Percentiles rank a stretch among this genome's conserved stretches.
These are phyloP conservation scores for Colletotrichum sp. DNA, from an alignment of 2,329 filamentous ascomycete species.

Conservation along the genomic window DNA sequence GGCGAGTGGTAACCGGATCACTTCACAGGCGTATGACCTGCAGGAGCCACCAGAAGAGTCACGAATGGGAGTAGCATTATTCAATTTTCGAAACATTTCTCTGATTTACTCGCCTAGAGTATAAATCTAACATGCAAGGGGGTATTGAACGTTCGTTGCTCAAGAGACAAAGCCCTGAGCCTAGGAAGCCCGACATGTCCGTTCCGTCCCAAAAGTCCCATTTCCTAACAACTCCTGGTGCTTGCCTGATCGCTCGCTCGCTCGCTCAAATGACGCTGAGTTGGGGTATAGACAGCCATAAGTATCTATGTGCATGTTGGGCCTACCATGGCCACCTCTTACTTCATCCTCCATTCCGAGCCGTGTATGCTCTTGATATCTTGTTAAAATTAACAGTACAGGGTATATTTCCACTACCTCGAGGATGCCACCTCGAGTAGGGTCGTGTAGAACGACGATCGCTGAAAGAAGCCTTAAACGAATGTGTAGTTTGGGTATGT, in stretches of 20 bases:
- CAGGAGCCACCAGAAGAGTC: background rate
- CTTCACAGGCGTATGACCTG: background rate
- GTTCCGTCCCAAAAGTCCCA: background rate
- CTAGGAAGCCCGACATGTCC: background rate
- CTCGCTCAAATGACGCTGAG: slow-evolving; percentile 21
- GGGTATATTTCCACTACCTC: slow-evolving; percentile 8
- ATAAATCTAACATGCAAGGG: slow-evolving; percentile 15
- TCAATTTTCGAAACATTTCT: background rate
- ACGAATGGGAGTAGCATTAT: background rate
- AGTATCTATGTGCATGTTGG: slow-evolving; percentile 13
- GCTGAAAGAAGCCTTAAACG: background rate
- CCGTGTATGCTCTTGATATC: slow-evolving; percentile 5
- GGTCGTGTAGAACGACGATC: background rate
- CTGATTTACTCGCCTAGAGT: slow-evolving; percentile 2
- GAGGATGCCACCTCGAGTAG: background rate
- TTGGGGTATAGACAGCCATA: slow-evolving; percentile 17
- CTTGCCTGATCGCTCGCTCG: slow-evolving; percentile 7
- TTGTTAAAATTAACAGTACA: slow-evolving; percentile 13
- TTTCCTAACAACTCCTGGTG: slow-evolving; percentile 11
- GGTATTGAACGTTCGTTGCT: slow-evolving; percentile 14
- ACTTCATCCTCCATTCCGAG: background rate
- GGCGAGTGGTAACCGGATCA: background rate
- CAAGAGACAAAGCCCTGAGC: background rate
- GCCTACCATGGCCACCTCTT: background rate
- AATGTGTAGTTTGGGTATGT: slow-evolving; percentile 3